These are phyloP conservation scores for Lycium ferocissimum DNA, from an alignment of 257 asterid species.

Conservation along the genomic window DNA sequence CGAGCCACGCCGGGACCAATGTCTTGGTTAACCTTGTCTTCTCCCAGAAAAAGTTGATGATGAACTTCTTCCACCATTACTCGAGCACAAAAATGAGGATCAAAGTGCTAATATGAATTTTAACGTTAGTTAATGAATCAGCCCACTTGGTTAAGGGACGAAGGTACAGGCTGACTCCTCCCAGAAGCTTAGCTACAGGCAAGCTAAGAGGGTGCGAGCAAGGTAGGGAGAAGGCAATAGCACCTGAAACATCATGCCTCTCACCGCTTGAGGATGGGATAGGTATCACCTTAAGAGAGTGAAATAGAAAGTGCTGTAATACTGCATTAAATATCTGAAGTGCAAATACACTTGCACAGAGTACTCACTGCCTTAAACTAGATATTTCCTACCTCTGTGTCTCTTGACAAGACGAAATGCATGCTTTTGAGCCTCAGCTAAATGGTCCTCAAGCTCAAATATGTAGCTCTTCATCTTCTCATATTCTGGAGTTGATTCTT, in stretches of 20 bases:
- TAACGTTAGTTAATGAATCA: neutral
- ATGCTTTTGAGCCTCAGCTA: conserved; percentile 98
- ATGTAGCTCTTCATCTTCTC: conserved; percentile 89
- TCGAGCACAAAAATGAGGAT: neutral
- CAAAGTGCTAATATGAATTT: neutral
- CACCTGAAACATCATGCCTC: neutral
- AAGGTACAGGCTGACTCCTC: conserved; percentile 1
- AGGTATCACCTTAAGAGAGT: conserved; percentile 12
- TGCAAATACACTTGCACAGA: conserved; percentile 17
- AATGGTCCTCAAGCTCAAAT: conserved; percentile 92
- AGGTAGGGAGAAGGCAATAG: neutral
- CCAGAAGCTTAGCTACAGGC: neutral
- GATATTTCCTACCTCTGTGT: conserved; percentile 67
- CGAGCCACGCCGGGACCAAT: neutral
- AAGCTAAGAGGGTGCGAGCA: neutral
- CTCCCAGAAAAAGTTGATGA: neutral
- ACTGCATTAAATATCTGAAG: neutral
- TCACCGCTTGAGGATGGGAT: conserved; percentile 26
- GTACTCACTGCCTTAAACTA: neutral
- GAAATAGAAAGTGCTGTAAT: neutral
- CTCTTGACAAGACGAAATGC: conserved; percentile 97
- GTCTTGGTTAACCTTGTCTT: conserved; percentile 9
- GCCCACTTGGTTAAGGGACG: neutral
- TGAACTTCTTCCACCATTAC: neutral
- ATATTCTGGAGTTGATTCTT: conserved; percentile 88